Conservation (phyloP, 2,329 filamentous ascomycete genomes). For the Septoria petroselini region DNA sequence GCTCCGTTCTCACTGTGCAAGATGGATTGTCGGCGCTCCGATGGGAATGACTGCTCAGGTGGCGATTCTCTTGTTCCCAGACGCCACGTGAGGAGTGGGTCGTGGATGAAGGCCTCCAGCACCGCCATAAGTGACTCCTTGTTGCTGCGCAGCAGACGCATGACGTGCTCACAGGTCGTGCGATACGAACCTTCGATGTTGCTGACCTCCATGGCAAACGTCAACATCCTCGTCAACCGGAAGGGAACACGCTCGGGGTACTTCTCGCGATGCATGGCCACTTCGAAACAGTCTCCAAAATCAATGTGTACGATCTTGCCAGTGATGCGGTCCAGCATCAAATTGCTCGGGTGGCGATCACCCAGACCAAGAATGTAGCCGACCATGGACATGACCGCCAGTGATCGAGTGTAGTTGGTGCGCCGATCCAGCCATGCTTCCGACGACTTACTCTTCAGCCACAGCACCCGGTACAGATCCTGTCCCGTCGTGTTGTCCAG, state of each 20-base stretch:
- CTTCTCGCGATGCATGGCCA: conserved; percentile 99
- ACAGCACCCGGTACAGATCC: conserved; percentile 94
- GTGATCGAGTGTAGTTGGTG: conserved; percentile 96
- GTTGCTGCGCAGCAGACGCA: conserved; percentile 93
- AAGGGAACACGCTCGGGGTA: conserved; percentile 97
- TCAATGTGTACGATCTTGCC: conserved; percentile 98
- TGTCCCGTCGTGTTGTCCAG: conserved; percentile 99
- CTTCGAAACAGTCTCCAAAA: conserved; percentile 98
- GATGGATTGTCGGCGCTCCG: conserved; percentile 59
- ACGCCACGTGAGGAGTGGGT: conserved; percentile 97
- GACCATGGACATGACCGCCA: conserved; percentile 99
- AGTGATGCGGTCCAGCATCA: conserved; percentile 94
- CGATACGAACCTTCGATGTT: conserved; percentile 99
- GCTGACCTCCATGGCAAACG: conserved; percentile 99
- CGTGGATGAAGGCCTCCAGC: conserved; percentile 97
- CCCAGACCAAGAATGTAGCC: conserved; percentile 96
- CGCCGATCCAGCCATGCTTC: conserved; percentile 96
- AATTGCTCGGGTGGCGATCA: conserved; percentile 93
- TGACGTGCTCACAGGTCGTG: conserved; percentile 96
- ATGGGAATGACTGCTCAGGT: conserved; percentile 57
- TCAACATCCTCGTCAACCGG: conserved; percentile 96
- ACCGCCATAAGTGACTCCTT: conserved; percentile 99
- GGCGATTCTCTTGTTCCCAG: conserved; percentile 64
- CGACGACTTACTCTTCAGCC: conserved; percentile 97
- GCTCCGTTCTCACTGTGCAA: conserved; percentile 47